Evolutionary conservation across 805 yeast genomes (phyloP).

Genomic region (Candida sphagnicola): DNA sequence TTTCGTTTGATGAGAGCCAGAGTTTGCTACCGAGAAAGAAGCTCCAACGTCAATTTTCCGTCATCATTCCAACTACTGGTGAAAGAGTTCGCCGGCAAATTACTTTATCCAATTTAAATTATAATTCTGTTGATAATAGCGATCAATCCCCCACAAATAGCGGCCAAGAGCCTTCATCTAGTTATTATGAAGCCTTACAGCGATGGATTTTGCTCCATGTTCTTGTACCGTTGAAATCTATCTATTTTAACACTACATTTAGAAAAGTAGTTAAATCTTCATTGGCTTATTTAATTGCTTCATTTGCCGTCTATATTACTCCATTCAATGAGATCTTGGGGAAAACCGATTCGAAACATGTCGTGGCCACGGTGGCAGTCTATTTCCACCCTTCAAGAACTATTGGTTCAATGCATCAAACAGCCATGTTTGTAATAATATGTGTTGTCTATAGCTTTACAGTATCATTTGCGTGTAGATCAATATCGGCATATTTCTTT

Average conservation of each 20-base stretch:
- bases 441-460: constrained; percentile 52
- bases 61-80: constrained; percentile 37
- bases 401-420: constrained; percentile 76
- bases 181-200: too few species aligned
- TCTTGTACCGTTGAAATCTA: neutral
- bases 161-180: too few species aligned
- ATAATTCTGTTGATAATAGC: neutral
- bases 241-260: constrained; percentile 14
- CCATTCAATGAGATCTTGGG: constrained; percentile 54
- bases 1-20: neutral
- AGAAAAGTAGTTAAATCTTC: constrained; percentile 57
- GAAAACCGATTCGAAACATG: constrained; percentile 68
- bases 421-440: constrained; percentile 55
- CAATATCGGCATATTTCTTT: constrained; percentile 44
- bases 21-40: neutral
- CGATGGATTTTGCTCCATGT: neutral
- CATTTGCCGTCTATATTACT: constrained; percentile 63
- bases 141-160: neutral
- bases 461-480: constrained; percentile 50
- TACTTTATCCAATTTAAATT: constrained; percentile 15
- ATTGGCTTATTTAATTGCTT: constrained; percentile 69
- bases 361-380: constrained; percentile 77
- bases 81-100: constrained; percentile 32
- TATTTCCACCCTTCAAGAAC: constrained; percentile 82
- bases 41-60: constrained; percentile 23